A percentile compares a stretch with the other conserved stretches of the same genome.
These are phyloP conservation scores for Lablab purpureus DNA, from an alignment of 306 rosid species.

Conservation along the genomic window DNA sequence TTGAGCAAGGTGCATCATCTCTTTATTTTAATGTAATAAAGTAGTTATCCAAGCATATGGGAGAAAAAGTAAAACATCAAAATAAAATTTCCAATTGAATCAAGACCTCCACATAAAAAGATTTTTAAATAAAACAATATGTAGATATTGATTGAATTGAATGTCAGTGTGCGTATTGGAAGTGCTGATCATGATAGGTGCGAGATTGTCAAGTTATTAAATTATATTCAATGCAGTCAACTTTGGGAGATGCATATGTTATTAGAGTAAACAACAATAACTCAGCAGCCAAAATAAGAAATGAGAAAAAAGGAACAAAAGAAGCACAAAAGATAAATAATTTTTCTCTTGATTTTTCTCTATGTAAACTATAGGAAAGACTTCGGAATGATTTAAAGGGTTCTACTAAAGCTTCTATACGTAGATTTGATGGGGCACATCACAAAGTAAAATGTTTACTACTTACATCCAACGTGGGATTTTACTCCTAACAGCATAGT, in stretches of 20 bases:
- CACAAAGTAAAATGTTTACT: too few relatives aligned
- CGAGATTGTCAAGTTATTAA: conserved; percentile 14
- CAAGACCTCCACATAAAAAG: not conserved
- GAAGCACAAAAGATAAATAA: too few relatives aligned
- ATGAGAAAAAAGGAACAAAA: too few relatives aligned
- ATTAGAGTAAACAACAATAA: too few relatives aligned
- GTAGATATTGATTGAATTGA: conserved; percentile 2
- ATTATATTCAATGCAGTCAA: conserved; percentile 13
- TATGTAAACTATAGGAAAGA: too few relatives aligned
- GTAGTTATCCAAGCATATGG: conserved; percentile 24
- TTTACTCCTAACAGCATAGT: not conserved
- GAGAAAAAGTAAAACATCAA: conserved; percentile 8
- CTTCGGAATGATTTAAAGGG: too few relatives aligned
- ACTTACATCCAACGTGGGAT: too few relatives aligned
- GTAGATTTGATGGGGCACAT: too few relatives aligned
- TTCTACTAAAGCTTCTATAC: too few relatives aligned
- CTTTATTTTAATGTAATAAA: conserved; percentile 3
- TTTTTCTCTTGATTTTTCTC: too few relatives aligned
- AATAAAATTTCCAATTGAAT: conserved; percentile 6
- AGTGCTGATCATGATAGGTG: conserved; percentile 15
- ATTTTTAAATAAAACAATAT: not conserved
- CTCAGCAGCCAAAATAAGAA: too few relatives aligned
- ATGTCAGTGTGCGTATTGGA: not conserved
- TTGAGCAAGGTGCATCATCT: conserved; percentile 2
- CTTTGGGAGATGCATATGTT: conserved; percentile 17